Percentiles rank a stretch among this genome's conserved stretches.
Conservation (phyloP, 2,329 filamentous ascomycete genomes). For the Xylaria sp. region DNA sequence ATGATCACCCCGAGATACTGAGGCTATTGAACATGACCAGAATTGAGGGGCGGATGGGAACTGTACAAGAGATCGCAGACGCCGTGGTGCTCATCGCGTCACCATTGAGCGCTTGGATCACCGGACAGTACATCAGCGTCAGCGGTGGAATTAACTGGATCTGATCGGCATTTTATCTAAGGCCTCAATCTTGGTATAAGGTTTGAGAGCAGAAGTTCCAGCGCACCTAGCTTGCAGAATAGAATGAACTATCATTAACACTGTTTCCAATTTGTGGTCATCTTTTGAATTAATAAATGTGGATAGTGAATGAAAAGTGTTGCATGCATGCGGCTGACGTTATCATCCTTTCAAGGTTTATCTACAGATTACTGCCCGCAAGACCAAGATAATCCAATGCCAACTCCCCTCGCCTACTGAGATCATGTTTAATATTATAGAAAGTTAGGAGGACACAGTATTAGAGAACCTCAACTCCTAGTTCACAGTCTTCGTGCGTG, state of each 20-base stretch:
- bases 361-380: too few species aligned
- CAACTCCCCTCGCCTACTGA: too few species aligned
- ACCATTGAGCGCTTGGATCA: conserved; percentile 38
- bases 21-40: conserved; percentile 26
- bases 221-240: not conserved
- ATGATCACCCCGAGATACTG: conserved; percentile 23
- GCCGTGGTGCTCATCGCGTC: conserved; percentile 34
- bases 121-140: conserved; percentile 35
- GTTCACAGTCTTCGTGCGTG: too few species aligned
- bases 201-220: not conserved
- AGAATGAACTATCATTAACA: not conserved
- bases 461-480: too few species aligned
- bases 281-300: not conserved
- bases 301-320: too few species aligned
- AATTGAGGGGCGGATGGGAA: conserved; percentile 30
- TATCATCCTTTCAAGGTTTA: too few species aligned
- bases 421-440: too few species aligned
- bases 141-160: conserved; percentile 18
- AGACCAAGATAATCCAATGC: too few species aligned
- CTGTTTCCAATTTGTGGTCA: not conserved
- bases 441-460: too few species aligned
- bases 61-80: conserved; percentile 36
- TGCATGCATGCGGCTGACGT: too few species aligned
- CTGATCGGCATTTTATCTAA: not conserved
- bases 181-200: not conserved